Evolutionary conservation across 805 yeast species (phyloP).

Genomic region (Candida methanosorbosa): DNA sequence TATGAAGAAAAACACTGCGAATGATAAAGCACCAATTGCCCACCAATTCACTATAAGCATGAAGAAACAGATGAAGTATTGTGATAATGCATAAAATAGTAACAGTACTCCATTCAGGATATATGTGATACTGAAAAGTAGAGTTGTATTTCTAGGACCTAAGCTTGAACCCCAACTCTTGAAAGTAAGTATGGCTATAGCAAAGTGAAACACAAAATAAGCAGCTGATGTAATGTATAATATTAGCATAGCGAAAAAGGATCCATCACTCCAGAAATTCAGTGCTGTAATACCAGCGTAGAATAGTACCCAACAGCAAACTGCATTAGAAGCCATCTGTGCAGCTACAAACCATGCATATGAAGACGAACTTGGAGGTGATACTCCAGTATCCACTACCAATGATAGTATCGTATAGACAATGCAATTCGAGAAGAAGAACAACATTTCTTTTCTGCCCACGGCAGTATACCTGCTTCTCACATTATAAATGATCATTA

Average conservation of each 20-base stretch:
- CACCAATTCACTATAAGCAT: constrained; percentile 65
- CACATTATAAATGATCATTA: constrained; percentile 68
- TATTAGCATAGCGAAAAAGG: constrained; percentile 49
- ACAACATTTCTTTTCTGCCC: constrained; percentile 80
- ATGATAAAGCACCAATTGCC: constrained; percentile 79
- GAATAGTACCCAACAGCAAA: constrained; percentile 60
- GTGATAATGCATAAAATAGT: constrained; percentile 55
- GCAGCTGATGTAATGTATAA: constrained; percentile 42
- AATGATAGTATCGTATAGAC: constrained; percentile 55
- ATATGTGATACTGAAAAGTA: constrained; percentile 62
- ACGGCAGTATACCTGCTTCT: constrained; percentile 89
- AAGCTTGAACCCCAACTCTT: constrained; percentile 49
- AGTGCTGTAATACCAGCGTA: constrained; percentile 75
- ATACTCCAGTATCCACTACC: constrained; percentile 86
- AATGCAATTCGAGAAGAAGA: constrained; percentile 54
- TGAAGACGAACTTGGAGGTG: constrained; percentile 72
- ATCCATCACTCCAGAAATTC: constrained; percentile 94
- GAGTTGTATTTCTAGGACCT: constrained; percentile 47
- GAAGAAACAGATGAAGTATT: constrained; percentile 55
- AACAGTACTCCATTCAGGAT: constrained; percentile 63
- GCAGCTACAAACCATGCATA: constrained; percentile 79
- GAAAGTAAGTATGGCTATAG: constrained; percentile 67
- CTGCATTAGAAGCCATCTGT: constrained; percentile 68
- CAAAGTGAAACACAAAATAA: constrained; percentile 58
- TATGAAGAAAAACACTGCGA: constrained; percentile 66